These are phyloP conservation scores for Tylopilus plumbeoviolaceoides DNA, from an alignment of 768 basidiomycete genomes.

Conservation along the genomic window DNA sequence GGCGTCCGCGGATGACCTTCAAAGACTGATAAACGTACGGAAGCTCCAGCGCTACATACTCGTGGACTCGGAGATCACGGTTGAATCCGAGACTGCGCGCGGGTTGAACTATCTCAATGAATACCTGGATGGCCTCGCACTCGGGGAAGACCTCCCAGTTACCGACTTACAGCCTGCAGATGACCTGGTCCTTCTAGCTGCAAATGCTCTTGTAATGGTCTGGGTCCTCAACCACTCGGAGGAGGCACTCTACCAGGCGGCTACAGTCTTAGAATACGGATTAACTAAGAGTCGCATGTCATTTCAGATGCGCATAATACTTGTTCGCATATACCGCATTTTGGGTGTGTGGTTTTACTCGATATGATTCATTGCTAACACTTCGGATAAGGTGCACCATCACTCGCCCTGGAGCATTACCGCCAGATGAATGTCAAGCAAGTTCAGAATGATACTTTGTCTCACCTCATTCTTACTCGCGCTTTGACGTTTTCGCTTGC, in stretches of 20 bases:
- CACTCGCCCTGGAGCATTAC: constrained; percentile 75
- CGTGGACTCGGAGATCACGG: constrained; percentile 42
- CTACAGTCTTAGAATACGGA: constrained; percentile 67
- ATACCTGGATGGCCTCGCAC: constrained; percentile 63
- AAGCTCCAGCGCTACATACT: constrained; percentile 71
- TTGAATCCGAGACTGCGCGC: constrained; percentile 52
- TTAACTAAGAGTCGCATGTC: constrained; percentile 70
- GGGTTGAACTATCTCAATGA: constrained; percentile 50
- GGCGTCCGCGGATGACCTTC: constrained; percentile 54
- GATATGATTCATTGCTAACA: not conserved
- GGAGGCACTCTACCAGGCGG: constrained; percentile 59
- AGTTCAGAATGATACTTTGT: constrained; percentile 85
- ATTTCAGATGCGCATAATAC: constrained; percentile 71
- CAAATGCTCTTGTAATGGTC: constrained; percentile 58
- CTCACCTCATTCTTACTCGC: constrained; percentile 76
- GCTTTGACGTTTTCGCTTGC: constrained; percentile 77
- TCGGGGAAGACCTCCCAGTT: constrained; percentile 60
- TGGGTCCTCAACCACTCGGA: constrained; percentile 58
- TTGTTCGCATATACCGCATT: constrained; percentile 79
- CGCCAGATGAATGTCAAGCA: constrained; percentile 74
- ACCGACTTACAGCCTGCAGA: constrained; percentile 88
- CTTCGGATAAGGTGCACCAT: constrained; percentile 56
- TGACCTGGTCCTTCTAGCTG: constrained; percentile 75
- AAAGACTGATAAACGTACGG: constrained; percentile 65
- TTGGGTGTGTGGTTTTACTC: constrained; percentile 47